phyloP scores from a whole-genome alignment of 108 stramenopile species.

The Nitzschia inconspicua region DNA sequence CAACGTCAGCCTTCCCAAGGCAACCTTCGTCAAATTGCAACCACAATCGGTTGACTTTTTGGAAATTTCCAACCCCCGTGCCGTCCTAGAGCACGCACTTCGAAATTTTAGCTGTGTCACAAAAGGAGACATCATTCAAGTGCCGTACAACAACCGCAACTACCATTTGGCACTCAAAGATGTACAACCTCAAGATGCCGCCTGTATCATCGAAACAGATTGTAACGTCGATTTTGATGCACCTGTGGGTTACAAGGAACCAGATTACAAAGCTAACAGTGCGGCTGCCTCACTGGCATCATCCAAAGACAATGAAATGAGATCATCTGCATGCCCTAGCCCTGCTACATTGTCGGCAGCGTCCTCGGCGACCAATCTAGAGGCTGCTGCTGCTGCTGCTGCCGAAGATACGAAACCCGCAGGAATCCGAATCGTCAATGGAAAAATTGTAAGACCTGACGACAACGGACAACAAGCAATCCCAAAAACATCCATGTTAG shows the following conservation, averaged over 20 bases:
- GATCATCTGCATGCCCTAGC: conserved; percentile 61
- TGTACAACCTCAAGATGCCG: conserved; percentile 86
- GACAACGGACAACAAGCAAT: conserved; percentile 19
- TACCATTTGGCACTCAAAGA: conserved; percentile 95
- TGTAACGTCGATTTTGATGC: conserved; percentile 95
- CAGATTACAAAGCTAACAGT: conserved; percentile 27
- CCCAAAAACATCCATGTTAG: conserved; percentile 41
- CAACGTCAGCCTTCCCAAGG: conserved; percentile 93
- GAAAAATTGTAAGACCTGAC: conserved; percentile 70
- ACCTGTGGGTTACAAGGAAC: conserved; percentile 90
- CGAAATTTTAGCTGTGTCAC: conserved; percentile 97
- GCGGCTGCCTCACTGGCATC: conserved; percentile 30
- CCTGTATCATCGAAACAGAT: conserved; percentile 95
- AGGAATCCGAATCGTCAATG: conserved; percentile 74
- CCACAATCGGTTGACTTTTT: conserved; percentile 99
- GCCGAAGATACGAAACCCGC: conserved; percentile 27
- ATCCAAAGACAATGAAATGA: conserved; percentile 39
- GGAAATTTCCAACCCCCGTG: conserved; percentile 97
- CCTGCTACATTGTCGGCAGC: conserved; percentile 48
- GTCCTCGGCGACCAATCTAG: conserved; percentile 17
- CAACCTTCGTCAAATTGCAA: conserved; percentile 96
- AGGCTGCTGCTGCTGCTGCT: conserved; percentile 6
- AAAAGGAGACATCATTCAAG: conserved; percentile 93
- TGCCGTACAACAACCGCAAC: conserved; percentile 95
- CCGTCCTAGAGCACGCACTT: conserved; percentile 94